Base-by-base conservation (phyloP, 2,329 filamentous ascomycete species). In the Hypoxylon sp. region DNA sequence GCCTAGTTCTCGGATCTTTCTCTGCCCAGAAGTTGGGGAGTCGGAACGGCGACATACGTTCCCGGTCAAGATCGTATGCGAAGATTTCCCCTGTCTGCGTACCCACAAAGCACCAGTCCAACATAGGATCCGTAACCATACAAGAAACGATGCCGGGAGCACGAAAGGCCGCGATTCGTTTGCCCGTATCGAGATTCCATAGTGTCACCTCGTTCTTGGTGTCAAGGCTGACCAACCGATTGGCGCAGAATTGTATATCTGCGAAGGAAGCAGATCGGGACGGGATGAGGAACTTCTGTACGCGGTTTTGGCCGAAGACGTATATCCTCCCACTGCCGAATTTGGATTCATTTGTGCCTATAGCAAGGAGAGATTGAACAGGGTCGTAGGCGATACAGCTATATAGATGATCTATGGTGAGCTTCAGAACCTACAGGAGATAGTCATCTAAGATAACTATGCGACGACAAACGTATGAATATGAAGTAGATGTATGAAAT, bases 71-170 rank as follows among this genome's bases (percentile, higher is more conserved):
- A 78, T 99, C 96, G 78, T 95, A 99, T n/a, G 93, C 93, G 66
- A 95, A 86, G 10, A 98, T 85, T 64, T 98, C 94, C 67, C 95
- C 94, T 75, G 87, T 92, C 70, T 92, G 89, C 69, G 94, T 83
- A 11, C 94, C 96, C 48, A 98, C 83, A 68, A 99, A 91, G 39
- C 91, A 93, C 89, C 97, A 99, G 79, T 99, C 96, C 67, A 99
- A 85, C 82, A 93, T 93, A 0, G 95, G 93, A 78, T 99, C 96
- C 6, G 92, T 94, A 63, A 92, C 86, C 75, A 98, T 78, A 32
- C 88, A 87, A 13, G 89, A 90, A 19, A 94, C 92, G 53, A 89
- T 86, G 5, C 93, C 94, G 0, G 93, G 92, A 8, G 93, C 91
- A 3, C 92, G 88, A 77, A 94, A 91, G 35, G 89, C 89, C 27